Evolutionary conservation across 331 rosid genomes (phyloP).

Genomic region (Malus hybrid): DNA sequence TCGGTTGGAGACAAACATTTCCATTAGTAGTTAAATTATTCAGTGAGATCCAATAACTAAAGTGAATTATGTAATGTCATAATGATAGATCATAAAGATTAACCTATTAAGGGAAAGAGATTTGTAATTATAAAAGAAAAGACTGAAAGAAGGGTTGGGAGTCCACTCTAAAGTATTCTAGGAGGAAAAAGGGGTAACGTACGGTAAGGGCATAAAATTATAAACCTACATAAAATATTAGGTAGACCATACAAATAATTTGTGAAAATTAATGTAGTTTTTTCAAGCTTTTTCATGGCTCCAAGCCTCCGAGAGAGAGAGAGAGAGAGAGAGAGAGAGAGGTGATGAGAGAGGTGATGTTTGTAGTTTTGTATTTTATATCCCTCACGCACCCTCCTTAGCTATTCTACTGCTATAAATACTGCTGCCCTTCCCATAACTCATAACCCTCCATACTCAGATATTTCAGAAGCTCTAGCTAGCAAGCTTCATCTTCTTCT

Average conservation of each 20-base stretch:
- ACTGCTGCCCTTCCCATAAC: neutral
- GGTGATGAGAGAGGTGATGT: neutral
- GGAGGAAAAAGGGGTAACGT: no score
- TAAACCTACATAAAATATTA: no score
- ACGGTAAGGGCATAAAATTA: no score
- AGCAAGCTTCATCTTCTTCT: neutral
- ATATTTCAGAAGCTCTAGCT: neutral
- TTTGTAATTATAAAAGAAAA: neutral
- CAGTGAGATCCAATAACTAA: neutral
- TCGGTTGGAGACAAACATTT: no score
- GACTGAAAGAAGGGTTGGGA: neutral
- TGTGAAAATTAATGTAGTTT: no score
- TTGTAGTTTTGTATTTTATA: neutral
- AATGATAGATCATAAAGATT: neutral
- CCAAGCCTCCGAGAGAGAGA: no score
- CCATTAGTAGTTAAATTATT: no score
- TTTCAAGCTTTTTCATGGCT: no score
- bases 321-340: neutral
- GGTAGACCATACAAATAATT: no score
- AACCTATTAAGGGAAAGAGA: neutral
- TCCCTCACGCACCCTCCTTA: neutral
- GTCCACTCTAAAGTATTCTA: neutral
- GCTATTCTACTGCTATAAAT: slow-evolving; percentile 17
- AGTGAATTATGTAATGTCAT: neutral
- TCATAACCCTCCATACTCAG: neutral